Conservation (phyloP, 2,329 filamentous ascomycete genomes). For the Penicillium hesseltinei region DNA sequence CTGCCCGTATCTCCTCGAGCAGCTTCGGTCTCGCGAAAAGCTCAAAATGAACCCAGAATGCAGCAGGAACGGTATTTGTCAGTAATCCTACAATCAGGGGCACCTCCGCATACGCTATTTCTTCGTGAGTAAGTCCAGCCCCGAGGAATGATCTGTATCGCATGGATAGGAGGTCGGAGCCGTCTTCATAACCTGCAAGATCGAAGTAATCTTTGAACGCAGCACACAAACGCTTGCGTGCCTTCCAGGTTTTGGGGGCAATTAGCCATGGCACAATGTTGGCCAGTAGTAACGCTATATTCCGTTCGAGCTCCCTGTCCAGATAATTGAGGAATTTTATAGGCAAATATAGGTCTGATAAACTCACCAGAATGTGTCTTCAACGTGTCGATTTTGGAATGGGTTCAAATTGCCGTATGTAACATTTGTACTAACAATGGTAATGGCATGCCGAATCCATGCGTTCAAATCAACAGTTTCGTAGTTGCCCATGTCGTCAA, state of each 20-base stretch:
- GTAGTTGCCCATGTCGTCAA: not conserved
- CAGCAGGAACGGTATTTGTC: not conserved
- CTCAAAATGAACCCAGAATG: not conserved
- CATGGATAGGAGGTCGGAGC: not conserved
- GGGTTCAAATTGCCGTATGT: not conserved
- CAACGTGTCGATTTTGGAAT: not conserved
- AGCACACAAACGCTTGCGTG: not conserved
- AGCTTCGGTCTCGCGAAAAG: not conserved
- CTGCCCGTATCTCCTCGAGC: not conserved
- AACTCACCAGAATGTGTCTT: not conserved
- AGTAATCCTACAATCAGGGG: not conserved
- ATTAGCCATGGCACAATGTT: not conserved
- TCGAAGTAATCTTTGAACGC: not conserved
- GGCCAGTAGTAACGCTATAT: not conserved
- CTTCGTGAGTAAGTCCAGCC: not conserved
- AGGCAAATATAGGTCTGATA: not conserved
- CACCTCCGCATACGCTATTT: not conserved
- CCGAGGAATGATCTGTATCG: not conserved
- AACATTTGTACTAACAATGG: not conserved
- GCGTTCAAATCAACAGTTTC: not conserved
- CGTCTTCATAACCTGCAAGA: not conserved
- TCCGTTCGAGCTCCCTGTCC: not conserved
- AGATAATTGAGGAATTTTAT: not conserved
- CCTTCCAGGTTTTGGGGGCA: not conserved
- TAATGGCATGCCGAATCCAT: not conserved